Base-by-base conservation (phyloP, 306 rosid species). In the Sesbania bispinosa region DNA sequence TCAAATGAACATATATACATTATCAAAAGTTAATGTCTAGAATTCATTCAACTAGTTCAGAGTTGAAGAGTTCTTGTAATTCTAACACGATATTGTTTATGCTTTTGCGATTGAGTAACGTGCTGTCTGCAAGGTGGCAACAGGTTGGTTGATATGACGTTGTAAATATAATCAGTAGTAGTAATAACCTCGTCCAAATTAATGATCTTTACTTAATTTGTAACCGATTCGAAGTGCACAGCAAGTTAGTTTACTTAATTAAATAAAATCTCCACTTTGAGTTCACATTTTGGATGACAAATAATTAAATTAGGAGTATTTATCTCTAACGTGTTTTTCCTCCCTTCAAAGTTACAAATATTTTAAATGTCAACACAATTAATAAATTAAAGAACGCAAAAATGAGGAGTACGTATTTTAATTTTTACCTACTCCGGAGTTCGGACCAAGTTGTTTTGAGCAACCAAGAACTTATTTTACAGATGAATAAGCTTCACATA, bases 41-140 rank as follows among this genome's bases (percentile, higher is more conserved):
- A 63, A 64, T n/a, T n/a, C n/a, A 32, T 64, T 66, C 30, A 14
- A 19, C 55, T 10, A 43, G 55, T 64, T 64, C 42, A 45, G 26
- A 45, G 10, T 55, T 70, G 76, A 54, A 66, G 8, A 41, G 16
- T 70, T 70, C 55, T 70, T n/a, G n/a, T n/a, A n/a, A 52, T 35
- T 51, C 47, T 18, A 19, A 1, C n/a, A 10, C 7, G 48, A 21
- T 68, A 16, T 18, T 71, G 23, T 42, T 29, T 46, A 41, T 39
- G 13, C 46, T 61, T 20, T 51, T 33, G 16, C 18, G 3, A 51
- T 62, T 30, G 38, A 21, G 59, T 62, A 77, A 55, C 33, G 60
- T 42, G 6, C 1, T 69, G 74, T 47, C 32, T 55, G 74, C 68
- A 16, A 71, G 74, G 74, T 78, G 82, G 69, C 74, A 78, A 65